phyloP scores from a whole-genome alignment of 2,329 filamentous ascomycete genomes.

The Chrysosporium keratinophilum region DNA sequence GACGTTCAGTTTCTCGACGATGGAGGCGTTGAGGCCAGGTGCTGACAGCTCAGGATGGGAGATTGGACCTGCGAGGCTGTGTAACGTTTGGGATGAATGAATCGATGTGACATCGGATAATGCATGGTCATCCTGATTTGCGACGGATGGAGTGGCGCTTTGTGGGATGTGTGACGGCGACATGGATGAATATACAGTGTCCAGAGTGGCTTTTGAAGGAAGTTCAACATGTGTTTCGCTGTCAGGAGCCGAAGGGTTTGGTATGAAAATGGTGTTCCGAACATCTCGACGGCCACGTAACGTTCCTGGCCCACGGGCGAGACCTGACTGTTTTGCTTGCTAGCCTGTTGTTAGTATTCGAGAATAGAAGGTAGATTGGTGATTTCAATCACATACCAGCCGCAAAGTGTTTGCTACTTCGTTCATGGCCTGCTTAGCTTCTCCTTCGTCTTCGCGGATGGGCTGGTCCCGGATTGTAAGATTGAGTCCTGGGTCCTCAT shows the following conservation, averaged over 20 bases:
- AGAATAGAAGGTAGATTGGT: not conserved
- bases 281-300: slow-evolving; percentile 82
- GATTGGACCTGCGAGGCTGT: slow-evolving; percentile 54
- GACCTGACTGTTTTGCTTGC: slow-evolving; percentile 41
- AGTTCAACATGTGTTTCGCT: slow-evolving; percentile 27
- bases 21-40: slow-evolving; percentile 72
- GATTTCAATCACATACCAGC: slow-evolving; percentile 26
- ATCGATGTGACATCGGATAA: slow-evolving; percentile 84
- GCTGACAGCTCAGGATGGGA: slow-evolving; percentile 73
- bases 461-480: slow-evolving; percentile 41
- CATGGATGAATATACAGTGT: slow-evolving; percentile 20
- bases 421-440: slow-evolving; percentile 40
- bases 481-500: slow-evolving; percentile 38
- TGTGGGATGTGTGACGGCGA: slow-evolving; percentile 26
- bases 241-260: slow-evolving; percentile 37
- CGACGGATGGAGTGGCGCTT: slow-evolving; percentile 40
- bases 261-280: slow-evolving; percentile 78
- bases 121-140: slow-evolving; percentile 53
- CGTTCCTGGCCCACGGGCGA: slow-evolving; percentile 62
- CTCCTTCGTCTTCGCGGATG: slow-evolving; percentile 41
- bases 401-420: slow-evolving; percentile 42
- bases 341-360: slow-evolving; percentile 20
- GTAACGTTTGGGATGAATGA: slow-evolving; percentile 72
- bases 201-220: slow-evolving; percentile 20
- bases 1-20: slow-evolving; percentile 85